Conservation (phyloP, 441 rosid species). For the Erodium chrysanthum region DNA sequence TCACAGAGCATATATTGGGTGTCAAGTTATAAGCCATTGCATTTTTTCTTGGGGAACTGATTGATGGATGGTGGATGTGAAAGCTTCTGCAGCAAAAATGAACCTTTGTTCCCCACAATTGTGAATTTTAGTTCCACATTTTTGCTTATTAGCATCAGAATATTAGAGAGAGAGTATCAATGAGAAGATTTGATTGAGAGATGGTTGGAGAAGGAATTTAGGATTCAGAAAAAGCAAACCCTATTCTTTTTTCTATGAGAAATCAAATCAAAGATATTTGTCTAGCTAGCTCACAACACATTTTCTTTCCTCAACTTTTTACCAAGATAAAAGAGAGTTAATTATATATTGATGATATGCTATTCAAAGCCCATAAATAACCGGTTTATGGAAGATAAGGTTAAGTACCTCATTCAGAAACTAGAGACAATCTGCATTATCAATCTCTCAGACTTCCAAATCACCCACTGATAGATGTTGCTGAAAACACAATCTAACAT, state of each 20-base stretch:
- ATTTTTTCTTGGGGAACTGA: conserved; percentile 1
- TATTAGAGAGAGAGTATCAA: not conserved
- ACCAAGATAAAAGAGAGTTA: not conserved
- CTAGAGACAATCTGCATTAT: not conserved
- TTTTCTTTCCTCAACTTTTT: conserved; percentile 2
- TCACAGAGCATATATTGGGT: not conserved
- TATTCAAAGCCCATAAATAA: no score
- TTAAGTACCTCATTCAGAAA: not conserved
- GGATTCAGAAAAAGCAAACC: conserved; percentile 1
- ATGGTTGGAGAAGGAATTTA: not conserved
- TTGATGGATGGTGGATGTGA: conserved; percentile 5
- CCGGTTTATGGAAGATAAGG: not conserved
- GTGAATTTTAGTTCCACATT: not conserved
- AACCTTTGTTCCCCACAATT: conserved; percentile 5
- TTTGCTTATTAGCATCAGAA: conserved; percentile 2
- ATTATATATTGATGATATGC: not conserved
- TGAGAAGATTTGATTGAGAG: not conserved
- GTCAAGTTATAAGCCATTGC: conserved; percentile 2
- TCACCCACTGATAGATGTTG: not conserved
- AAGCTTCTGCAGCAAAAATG: not conserved
- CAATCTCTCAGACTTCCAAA: not conserved
- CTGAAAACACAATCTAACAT: not conserved
- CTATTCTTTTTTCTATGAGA: not conserved
- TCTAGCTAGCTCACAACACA: not conserved
- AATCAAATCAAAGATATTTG: not conserved